Evolutionary conservation across 1,284 basidiomycete genomes (phyloP), one percentile per base, ranked within the genome.

Genomic region (Ceratobasidium sp.): DNA sequence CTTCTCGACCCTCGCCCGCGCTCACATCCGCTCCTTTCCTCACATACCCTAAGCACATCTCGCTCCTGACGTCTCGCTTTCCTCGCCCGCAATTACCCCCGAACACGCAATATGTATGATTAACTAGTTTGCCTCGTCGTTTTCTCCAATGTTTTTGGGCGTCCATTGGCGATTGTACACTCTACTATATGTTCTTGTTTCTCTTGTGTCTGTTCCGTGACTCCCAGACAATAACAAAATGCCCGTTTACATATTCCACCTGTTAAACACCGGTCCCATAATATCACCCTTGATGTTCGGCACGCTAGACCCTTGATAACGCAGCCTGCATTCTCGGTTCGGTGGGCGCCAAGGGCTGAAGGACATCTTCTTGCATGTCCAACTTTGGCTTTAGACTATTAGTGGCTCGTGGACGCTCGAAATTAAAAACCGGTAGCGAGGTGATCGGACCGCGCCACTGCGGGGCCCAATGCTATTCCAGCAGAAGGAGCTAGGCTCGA

Each of bases 101-200:
- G 29, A 43, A 52, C 25, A 54, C 15, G n/a, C 61, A 40, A 25
- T 40, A 54, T 75, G 73, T 75, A 75, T 65, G 73, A 75, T 56
- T 75, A 75, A 8, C 32, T 46, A 37, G 37, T 9, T 56, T 19
- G 22, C 43, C 34, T 70, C 37, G n/a, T 57, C 43, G 62, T 65
- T 75, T 15, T 56, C 32, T 66, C 73, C 49, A 65, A 32, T 75
- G 62, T 56, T 15, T 37, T 56, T 40, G 62, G 62, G 61, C 73
- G 40, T 15, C 25, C 46, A 43, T 65, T 65, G 73, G 62, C 49
- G 51, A 15, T 64, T 75, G 73, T 75, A 75, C 22, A 75, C 40
- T 65, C n/a, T 43, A 62, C 65, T 46, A 34, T 67, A 49, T 56
- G 25, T 56, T 37, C 46, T 74, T 34, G 32, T 11, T 19, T 15